Conservation (phyloP, 2,329 filamentous ascomycete genomes). For the Fulvia fulva region DNA sequence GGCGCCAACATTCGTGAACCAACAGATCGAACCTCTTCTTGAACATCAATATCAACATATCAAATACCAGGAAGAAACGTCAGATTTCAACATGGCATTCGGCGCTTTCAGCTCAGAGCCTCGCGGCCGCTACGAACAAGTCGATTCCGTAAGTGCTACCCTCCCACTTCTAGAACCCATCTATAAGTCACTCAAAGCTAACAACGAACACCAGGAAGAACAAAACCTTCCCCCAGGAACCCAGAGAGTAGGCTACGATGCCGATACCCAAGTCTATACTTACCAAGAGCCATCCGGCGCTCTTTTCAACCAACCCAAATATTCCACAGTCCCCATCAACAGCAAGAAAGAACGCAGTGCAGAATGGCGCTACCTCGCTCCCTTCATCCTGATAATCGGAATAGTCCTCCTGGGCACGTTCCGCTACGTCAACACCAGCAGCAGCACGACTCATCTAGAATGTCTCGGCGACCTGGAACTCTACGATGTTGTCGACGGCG, state of each 20-base stretch:
- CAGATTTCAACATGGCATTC: neutral
- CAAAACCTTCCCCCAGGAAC: slow-evolving; percentile 8
- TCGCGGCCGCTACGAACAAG: slow-evolving; percentile 1
- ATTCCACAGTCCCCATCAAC: neutral
- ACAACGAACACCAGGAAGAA: neutral
- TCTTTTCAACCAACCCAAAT: neutral
- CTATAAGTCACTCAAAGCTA: neutral
- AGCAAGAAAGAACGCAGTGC: neutral
- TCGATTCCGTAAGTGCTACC: neutral
- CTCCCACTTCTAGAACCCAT: neutral
- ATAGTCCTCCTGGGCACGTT: slow-evolving; percentile 11
- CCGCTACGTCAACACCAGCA: slow-evolving; percentile 10
- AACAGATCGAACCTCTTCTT: neutral
- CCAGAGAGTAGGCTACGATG: slow-evolving; percentile 19
- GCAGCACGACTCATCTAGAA: neutral
- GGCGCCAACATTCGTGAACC: neutral
- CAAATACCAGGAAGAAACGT: neutral
- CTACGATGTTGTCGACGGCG: slow-evolving; percentile 10
- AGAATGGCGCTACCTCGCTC: slow-evolving; percentile 14
- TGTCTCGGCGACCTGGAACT: slow-evolving; percentile 13
- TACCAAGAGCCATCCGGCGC: slow-evolving; percentile 10
- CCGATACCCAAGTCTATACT: slow-evolving; percentile 16
- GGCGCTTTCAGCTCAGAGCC: neutral
- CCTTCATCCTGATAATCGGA: slow-evolving; percentile 12
- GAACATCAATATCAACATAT: neutral